Conservation (phyloP, 148 eudicot species). For the Camellia japonica region DNA sequence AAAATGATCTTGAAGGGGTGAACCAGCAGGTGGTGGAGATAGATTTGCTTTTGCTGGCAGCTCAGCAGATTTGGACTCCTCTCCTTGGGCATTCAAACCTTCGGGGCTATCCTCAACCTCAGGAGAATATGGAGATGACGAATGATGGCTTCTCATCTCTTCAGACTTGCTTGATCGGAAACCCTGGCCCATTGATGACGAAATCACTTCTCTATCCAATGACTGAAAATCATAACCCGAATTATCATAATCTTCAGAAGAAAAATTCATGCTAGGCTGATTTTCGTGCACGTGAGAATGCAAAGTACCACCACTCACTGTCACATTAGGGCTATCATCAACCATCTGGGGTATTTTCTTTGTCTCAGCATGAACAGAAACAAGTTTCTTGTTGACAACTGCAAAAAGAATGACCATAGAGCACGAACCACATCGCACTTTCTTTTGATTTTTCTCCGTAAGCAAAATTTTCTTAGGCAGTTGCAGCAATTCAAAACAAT, state of each 20-base stretch:
- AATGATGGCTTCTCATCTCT: conserved; percentile 42
- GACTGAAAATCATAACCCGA: conserved; percentile 74
- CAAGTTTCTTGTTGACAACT: conserved; percentile 54
- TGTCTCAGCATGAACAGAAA: conserved; percentile 36
- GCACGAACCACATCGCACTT: conserved; percentile 79
- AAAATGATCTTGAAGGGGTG: conserved; percentile 69
- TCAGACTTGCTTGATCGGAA: conserved; percentile 48
- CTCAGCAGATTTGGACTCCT: conserved; percentile 30
- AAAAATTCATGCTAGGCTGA: conserved; percentile 47
- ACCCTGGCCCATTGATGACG: conserved; percentile 38
- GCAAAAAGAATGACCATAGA: conserved; percentile 50
- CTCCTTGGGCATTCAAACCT: conserved; percentile 29
- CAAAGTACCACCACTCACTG: conserved; percentile 20
- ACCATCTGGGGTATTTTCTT: conserved; percentile 30
- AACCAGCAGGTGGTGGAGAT: conserved; percentile 55
- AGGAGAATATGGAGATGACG: conserved; percentile 52
- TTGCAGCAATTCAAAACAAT: conserved; percentile 76
- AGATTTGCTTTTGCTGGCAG: conserved; percentile 29
- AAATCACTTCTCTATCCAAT: conserved; percentile 53
- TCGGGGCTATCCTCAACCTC: conserved; percentile 55
- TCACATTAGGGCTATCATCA: conserved; percentile 31
- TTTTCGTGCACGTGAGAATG: conserved; percentile 29
- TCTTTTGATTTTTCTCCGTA: conserved; percentile 43
- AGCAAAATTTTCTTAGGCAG: conserved; percentile 51
- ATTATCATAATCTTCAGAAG: conserved; percentile 79